phyloP scores from a whole-genome alignment of 106 monocot genomes.

The Allium cepa region DNA sequence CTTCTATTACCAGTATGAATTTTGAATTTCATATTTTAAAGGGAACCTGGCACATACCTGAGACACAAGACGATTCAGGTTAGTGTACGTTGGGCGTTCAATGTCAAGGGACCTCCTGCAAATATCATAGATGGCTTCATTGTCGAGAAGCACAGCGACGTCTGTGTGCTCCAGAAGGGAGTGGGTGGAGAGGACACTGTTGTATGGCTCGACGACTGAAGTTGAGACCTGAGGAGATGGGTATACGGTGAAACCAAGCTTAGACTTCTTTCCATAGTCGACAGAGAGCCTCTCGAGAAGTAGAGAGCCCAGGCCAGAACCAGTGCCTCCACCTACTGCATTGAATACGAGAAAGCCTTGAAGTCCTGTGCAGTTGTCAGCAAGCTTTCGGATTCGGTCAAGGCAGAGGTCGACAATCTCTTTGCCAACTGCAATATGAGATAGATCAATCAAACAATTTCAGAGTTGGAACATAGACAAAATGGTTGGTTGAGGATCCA shows the following conservation, averaged over 20 bases:
- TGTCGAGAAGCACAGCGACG: no score
- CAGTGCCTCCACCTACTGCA: conserved; percentile 46
- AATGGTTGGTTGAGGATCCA: not conserved
- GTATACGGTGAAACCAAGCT: conserved; percentile 41
- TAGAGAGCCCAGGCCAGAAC: conserved; percentile 43
- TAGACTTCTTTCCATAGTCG: conserved; percentile 36
- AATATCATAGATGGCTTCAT: conserved; percentile 36
- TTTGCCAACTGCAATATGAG: conserved; percentile 28
- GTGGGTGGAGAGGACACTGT: no score
- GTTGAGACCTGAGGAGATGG: conserved; percentile 46
- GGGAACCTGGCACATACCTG: conserved; percentile 1
- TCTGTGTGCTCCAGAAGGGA: no score
- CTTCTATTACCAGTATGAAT: no score
- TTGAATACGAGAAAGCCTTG: conserved; percentile 60
- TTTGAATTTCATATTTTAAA: no score
- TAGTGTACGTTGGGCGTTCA: conserved; percentile 41
- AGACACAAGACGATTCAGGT: conserved; percentile 39
- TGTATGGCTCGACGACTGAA: not conserved
- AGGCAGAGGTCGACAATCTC: conserved; percentile 58
- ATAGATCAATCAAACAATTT: not conserved
- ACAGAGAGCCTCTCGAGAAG: conserved; percentile 47
- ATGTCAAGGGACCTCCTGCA: conserved; percentile 39
- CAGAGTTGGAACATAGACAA: not conserved
- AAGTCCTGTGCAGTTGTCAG: conserved; percentile 52
- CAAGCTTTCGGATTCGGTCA: conserved; percentile 48